Evolutionary conservation across 179 eudicot genomes (phyloP).

Genomic region (Amaranthus tricolor): DNA sequence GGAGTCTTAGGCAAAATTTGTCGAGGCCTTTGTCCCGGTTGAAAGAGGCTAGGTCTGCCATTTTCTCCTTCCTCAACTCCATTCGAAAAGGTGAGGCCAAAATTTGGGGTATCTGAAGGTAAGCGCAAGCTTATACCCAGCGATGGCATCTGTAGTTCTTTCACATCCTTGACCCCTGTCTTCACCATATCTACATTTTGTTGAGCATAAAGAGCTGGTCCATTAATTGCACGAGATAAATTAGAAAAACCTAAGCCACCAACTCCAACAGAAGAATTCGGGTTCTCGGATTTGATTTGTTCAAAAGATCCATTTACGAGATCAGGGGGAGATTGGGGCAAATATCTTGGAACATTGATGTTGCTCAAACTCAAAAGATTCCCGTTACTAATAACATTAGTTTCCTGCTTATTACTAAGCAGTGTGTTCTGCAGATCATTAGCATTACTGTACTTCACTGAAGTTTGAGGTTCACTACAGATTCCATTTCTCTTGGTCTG

Average conservation of each 20-base stretch:
- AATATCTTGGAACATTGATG: conserved; percentile 24
- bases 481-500: conserved; percentile 29
- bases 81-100: conserved; percentile 29
- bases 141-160: conserved; percentile 49
- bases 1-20: conserved; percentile 83
- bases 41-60: conserved; percentile 39
- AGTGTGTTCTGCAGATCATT: conserved; percentile 27
- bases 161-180: conserved; percentile 37
- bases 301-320: conserved; percentile 36
- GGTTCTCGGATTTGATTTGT: conserved; percentile 24
- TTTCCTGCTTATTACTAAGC: conserved; percentile 27
- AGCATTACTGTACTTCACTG: conserved; percentile 18
- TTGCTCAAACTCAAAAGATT: conserved; percentile 34
- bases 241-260: conserved; percentile 29
- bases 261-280: conserved; percentile 23
- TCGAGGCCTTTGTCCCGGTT: conserved; percentile 60
- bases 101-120: conserved; percentile 43
- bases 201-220: conserved; percentile 23
- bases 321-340: conserved; percentile 35
- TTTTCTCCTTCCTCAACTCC: conserved; percentile 53
- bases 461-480: conserved; percentile 26
- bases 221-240: conserved; percentile 28
- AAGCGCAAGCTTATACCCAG: conserved; percentile 59
- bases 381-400: conserved; percentile 27
- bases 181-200: conserved; percentile 30